Conservation (phyloP, 805 yeast genomes). For the Debaryomyces tyrocola region DNA sequence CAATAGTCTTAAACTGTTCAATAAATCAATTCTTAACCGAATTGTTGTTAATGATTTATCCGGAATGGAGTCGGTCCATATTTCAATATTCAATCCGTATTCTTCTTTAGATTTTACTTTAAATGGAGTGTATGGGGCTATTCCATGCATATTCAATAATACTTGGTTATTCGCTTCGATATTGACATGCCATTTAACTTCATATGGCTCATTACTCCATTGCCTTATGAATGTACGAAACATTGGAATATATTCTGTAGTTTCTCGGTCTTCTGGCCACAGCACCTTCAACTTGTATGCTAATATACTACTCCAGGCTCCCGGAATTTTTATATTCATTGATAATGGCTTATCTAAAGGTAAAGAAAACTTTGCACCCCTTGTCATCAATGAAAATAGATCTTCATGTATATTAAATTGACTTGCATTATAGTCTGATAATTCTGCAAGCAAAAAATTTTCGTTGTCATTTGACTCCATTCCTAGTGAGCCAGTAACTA, state of each 20-base stretch:
- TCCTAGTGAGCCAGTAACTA: constrained; percentile 40
- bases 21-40: constrained; percentile 51
- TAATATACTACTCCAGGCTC: constrained; percentile 62
- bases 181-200: constrained; percentile 77
- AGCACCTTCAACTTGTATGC: constrained; percentile 44
- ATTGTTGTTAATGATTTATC: constrained; percentile 26
- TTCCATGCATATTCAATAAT: constrained; percentile 52
- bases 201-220: constrained; percentile 60
- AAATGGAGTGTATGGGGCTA: constrained; percentile 70
- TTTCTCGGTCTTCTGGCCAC: constrained; percentile 4
- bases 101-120: constrained; percentile 19
- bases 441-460: constrained; percentile 40
- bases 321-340: constrained; percentile 49
- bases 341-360: constrained; percentile 46
- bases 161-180: constrained; percentile 29
- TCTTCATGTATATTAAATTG: constrained; percentile 21
- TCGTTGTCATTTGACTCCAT: constrained; percentile 7
- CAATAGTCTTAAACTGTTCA: constrained; percentile 63
- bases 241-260: constrained; percentile 1
- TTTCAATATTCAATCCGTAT: constrained; percentile 38
- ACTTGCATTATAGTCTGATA: constrained; percentile 21
- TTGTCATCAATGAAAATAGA: constrained; percentile 36
- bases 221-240: constrained; percentile 73
- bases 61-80: constrained; percentile 46
- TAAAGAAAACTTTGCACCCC: constrained; percentile 40